These are phyloP conservation scores for Keithomyces neogunnii DNA, from an alignment of 2,329 filamentous ascomycete species.

Conservation along the genomic window DNA sequence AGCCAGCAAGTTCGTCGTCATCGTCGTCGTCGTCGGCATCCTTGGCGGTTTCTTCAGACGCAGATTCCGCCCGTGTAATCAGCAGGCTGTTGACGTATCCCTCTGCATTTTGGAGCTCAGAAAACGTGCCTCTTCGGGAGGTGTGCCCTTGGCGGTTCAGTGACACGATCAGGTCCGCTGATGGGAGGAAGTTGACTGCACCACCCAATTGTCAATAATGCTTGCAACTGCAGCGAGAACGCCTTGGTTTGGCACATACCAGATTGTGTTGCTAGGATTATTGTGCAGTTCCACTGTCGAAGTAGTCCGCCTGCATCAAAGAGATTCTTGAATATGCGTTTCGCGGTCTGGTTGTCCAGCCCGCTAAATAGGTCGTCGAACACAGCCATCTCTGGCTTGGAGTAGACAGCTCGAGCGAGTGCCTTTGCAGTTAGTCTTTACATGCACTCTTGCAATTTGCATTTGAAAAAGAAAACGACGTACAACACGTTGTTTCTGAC, in stretches of 20 bases:
- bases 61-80: background rate
- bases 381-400: slow-evolving; percentile 20
- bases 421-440: slow-evolving; percentile 15
- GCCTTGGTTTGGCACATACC: slow-evolving; percentile 8
- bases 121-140: slow-evolving; percentile 25
- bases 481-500: slow-evolving; percentile 35
- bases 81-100: slow-evolving; percentile 9
- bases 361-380: slow-evolving; percentile 32
- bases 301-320: slow-evolving; percentile 17
- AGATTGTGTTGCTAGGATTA: slow-evolving; percentile 28
- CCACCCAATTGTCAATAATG: too few relatives aligned
- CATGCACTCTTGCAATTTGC: too few relatives aligned
- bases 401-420: slow-evolving; percentile 29
- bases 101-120: slow-evolving; percentile 3
- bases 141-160: slow-evolving; percentile 10
- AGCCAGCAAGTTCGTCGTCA: background rate
- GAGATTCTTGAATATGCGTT: slow-evolving; percentile 17
- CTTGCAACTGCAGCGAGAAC: slow-evolving; percentile 1
- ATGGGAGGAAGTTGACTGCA: slow-evolving; percentile 21
- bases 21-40: background rate
- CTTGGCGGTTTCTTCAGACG: background rate
- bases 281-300: slow-evolving; percentile 21
- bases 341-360: slow-evolving; percentile 26
- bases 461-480: slow-evolving; percentile 3
- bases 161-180: slow-evolving; percentile 15